A percentile compares a stretch with the other conserved stretches of the same genome.
Evolutionary conservation across 805 yeast genomes (phyloP).

Genomic region (Helenozyma rhizophorensis): DNA sequence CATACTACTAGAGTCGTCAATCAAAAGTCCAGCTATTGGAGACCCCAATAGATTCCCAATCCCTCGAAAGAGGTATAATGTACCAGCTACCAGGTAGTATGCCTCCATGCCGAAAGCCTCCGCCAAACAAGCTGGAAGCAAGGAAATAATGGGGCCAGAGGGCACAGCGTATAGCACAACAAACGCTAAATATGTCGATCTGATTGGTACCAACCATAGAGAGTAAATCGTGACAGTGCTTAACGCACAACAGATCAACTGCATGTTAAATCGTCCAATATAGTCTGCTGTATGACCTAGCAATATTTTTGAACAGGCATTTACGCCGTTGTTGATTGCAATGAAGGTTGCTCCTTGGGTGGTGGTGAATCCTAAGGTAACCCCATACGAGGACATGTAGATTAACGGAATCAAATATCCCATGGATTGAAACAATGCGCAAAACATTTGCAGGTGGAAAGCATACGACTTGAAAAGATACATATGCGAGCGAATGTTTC

Average conservation of each 20-base stretch:
- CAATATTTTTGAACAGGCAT: slow-evolving; percentile 20
- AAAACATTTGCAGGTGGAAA: slow-evolving; percentile 15
- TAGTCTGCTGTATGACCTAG: slow-evolving; percentile 17
- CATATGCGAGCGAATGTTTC: slow-evolving; percentile 9
- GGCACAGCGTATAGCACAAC: slow-evolving; percentile 31
- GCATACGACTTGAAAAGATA: slow-evolving; percentile 16
- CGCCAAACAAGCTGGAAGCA: slow-evolving; percentile 28
- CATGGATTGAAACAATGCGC: slow-evolving; percentile 28
- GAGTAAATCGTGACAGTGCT: slow-evolving; percentile 15
- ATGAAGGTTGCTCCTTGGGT: slow-evolving; percentile 31
- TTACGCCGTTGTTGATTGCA: slow-evolving; percentile 30
- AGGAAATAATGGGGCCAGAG: slow-evolving; percentile 31
- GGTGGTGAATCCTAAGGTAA: slow-evolving; percentile 24
- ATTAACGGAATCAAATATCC: slow-evolving; percentile 31
- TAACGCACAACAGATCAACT: slow-evolving; percentile 14
- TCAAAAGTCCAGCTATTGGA: slow-evolving; percentile 31
- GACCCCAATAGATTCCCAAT: slow-evolving; percentile 30
- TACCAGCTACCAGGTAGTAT: slow-evolving; percentile 29
- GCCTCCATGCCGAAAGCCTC: slow-evolving; percentile 29
- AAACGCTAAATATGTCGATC: slow-evolving; percentile 24
- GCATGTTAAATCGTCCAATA: slow-evolving; percentile 17
- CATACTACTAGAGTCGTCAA: too few relatives aligned
- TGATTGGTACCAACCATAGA: slow-evolving; percentile 17
- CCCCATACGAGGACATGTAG: slow-evolving; percentile 31
- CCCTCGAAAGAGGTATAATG: slow-evolving; percentile 32